Base-by-base conservation (phyloP, 2,329 filamentous ascomycete genomes). In the Aspergillus sp. region DNA sequence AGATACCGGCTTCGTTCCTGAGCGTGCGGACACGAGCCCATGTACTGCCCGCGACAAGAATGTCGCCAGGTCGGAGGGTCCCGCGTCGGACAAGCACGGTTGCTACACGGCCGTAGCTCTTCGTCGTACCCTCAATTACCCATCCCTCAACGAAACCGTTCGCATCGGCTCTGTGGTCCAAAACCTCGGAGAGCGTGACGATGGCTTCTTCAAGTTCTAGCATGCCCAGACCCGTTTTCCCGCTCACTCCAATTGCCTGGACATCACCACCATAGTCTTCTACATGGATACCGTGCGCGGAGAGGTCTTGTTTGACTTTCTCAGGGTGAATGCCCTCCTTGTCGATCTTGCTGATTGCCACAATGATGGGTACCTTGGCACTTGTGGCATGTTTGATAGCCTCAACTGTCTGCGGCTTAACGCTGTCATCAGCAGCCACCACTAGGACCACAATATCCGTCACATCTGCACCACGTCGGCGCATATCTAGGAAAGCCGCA, bases 271-370 rank as follows among this genome's bases (percentile, higher is more conserved):
- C 95, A 68, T 86, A 96, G 70, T 98, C 95, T 77, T 99, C 95
- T 54, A 99, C 89, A 66, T 96, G 89, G 30, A 99, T 86, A 7
- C 90, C 91, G 68, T 96, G 83, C 2, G 86, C 82, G 8, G 90
- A 86, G 22, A 99, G 86, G 72, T 98, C 95, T 56, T 88, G 82
- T 77, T 98, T 98, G 61, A 98, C 93, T 48, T 86, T 84, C 42
- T 97, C 89, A 11, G 92, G 78, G 51, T 91, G 86, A 5, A 90
- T 88, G 59, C 90, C 89, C 59, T 89, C 86, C 76, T 95, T 96
- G 77, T 99, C 95, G 51, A 96, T 85, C 77, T 99, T 99, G 80
- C 95, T 99, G 77, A 98, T 93, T 15, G 96, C 96, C 51, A 99
- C 95, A 58, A 99, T 96, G 50, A 99, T 93, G 5, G 95, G 93